Base-by-base conservation (phyloP, 352 stramenopile genomes). In the Globisporangium nagaii region DNA sequence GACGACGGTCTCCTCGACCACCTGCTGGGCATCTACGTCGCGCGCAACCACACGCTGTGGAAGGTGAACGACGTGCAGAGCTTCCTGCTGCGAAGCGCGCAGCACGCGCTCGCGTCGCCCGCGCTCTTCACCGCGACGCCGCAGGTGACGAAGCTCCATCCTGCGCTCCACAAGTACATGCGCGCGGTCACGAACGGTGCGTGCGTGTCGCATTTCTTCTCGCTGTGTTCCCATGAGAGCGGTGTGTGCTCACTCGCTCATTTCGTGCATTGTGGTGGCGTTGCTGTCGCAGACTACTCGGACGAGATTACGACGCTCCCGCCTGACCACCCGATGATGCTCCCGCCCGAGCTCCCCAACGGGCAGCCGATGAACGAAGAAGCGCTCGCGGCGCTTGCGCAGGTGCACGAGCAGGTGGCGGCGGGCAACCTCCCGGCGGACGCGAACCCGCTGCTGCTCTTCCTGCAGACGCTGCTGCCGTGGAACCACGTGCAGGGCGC, bases 251-350 rank as follows among this genome's bases (percentile, higher is more conserved):
- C 7, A 52, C 19, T 49, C 24, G 13, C 19, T 10, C 20, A 34
- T 45, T 7, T 7, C 17, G 32, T 22, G 19, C 20, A 34, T 57
- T 39, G 6, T 60, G 0, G 35, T 1, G 19, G 17, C 31, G 15
- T 37, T 34, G 13, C 27, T 45, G n/a, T 15, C 13, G 5, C 44
- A 91, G 83, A 94, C 58, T 94, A 86, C 59, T 90, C 82, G 69
- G 84, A 94, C 47, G 84, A 94, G 43, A 84, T 94, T 58, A 93
- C 84, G 49, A 94, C 81, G 60, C 50, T 94, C 53, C 84, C 84
- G 2, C 66, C 75, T 0, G 84, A 94, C 45, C 82, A 94, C 42
- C 84, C 84, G 54, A 94, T 94, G 81, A 65, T 92, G 66, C 83
- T 88, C 56, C 83, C 74, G 2, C 73, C 71, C 9, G 69, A 88